Evolutionary conservation across 306 rosid genomes (phyloP), one percentile per base, ranked within the genome.

Genomic region (Medicago truncatula): DNA sequence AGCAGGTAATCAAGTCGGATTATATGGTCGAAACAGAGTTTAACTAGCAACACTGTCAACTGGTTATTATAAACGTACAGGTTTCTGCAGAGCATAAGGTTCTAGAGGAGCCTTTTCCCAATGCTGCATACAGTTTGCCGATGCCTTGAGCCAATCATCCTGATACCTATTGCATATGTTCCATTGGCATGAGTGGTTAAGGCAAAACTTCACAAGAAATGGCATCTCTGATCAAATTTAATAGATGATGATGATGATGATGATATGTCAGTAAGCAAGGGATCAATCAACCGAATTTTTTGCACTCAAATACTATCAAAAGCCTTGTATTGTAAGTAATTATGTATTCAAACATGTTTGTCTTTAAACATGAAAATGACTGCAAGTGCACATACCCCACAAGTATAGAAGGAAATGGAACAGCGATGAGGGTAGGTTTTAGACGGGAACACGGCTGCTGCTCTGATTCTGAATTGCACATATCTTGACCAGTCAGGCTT

Each of bases 91-190:
- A 72, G 97, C 98, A 83, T 89, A 95, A 47, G 98, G 98, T 82
- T 95, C 98, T 34, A 92, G 87, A 67, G 98, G 98, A 87, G 97
- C 97, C 88, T 95, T 95, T 85, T 95, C 98, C 98, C 98, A 95
- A 70, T 83, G 86, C 75, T 89, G 93, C 71, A 95, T 79, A 76
- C 91, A 85, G 81, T 80, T 89, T 43, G 96, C 89, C 70, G 97
- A 92, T 23, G 96, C 86, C 89, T 95, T 95, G 59, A 95, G 98
- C 98, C 98, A 95, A 90, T 95, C 98, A 78, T 95, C 98, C 83
- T 95, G 98, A 85, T 95, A 95, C 88, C 98, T 95, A 69, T 74
- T 60, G 67, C 34, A 75, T 53, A 83, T 44, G 44, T 60, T 34
- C 56, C 34, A 73, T 60, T 57, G 40, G 38, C 67, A 78, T 76